Conservation (phyloP, 257 asterid species). For the Nicotiana noctiflora region DNA sequence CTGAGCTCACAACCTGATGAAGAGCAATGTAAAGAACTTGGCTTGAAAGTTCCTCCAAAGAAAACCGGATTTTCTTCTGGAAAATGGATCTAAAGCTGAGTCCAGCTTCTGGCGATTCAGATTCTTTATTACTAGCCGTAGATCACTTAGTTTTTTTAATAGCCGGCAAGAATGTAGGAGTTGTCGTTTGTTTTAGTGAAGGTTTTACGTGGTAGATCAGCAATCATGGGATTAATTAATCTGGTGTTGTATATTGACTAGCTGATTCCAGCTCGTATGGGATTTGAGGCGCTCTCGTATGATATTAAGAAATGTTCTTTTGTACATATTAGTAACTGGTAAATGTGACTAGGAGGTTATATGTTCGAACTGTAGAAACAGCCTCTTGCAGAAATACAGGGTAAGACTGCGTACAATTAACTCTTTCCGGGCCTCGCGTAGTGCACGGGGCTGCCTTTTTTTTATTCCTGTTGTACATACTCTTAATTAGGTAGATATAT, state of each 20-base stretch:
- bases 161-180: neutral
- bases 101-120: neutral
- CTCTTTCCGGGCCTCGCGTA: too few relatives aligned
- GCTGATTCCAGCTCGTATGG: neutral
- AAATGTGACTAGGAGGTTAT: too few relatives aligned
- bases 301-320: neutral
- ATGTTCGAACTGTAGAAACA: too few relatives aligned
- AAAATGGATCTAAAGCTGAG: neutral
- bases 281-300: neutral
- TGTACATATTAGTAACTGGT: neutral
- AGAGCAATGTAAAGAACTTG: conserved; percentile 66
- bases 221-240: neutral
- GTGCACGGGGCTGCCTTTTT: too few relatives aligned
- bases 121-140: neutral
- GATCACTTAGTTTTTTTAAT: neutral
- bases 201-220: neutral
- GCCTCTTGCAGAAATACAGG: too few relatives aligned
- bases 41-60: conserved; percentile 49
- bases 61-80: conserved; percentile 37
- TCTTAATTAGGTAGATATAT: too few relatives aligned
- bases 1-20: conserved; percentile 64
- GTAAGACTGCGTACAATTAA: too few relatives aligned
- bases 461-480: too few relatives aligned
- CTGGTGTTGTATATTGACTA: neutral
- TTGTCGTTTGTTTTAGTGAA: neutral